Base-by-base conservation (phyloP, 2,329 filamentous ascomycete genomes). In the Cucurbitaria berberidis region DNA sequence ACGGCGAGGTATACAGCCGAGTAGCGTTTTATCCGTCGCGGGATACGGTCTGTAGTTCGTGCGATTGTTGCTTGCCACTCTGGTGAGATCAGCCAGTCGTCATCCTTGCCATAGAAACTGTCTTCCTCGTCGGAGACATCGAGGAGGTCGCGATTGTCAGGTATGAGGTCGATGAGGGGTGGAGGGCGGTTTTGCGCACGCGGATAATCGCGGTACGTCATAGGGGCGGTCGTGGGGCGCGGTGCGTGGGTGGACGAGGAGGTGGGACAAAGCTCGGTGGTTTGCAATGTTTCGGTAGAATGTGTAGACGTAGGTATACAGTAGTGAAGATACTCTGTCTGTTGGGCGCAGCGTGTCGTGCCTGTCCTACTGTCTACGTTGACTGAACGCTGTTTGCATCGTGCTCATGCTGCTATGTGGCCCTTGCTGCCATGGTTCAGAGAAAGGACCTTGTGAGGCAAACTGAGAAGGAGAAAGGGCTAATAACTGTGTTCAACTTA, bases 111-210 rank as follows among this genome's bases (percentile, higher is more conserved):
- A 60, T 74, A 75, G 63, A 73, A 74, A 35, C 63, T 62, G 24
- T 74, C 69, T 57, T 75, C 72, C 63, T 74, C 72, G 47, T 78
- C 75, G 13, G 74, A 71, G 41, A 75, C 73, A 55, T 74, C 73
- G 52, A 73, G 57, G 39, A 66, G 48, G 40, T 63, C 41, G 49
- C 55, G 62, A 42, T 66, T 48, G 51, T 65, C 53, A 29, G 68
- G 65, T 32, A 70, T 69, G 34, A 65, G 57, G 50, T 73, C 69
- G 59, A 74, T 66, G 60, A 73, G 67, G 21, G 64, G 64, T 9
- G 52, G 58, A 30, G 48, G 55, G 22, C 58, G 62, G 36, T 59
- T 56, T 21, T 50, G 48, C 50, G 57, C 55, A 36, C 55, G 48
- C 40, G 52, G 48, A 36, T 64, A 34, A 53, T 67, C 59, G 55